A percentile compares a stretch with the other conserved stretches of the same genome.
These are phyloP conservation scores for Pseudopyrenochaeta lycopersici DNA, from an alignment of 2,329 filamentous ascomycete species.

Conservation along the genomic window DNA sequence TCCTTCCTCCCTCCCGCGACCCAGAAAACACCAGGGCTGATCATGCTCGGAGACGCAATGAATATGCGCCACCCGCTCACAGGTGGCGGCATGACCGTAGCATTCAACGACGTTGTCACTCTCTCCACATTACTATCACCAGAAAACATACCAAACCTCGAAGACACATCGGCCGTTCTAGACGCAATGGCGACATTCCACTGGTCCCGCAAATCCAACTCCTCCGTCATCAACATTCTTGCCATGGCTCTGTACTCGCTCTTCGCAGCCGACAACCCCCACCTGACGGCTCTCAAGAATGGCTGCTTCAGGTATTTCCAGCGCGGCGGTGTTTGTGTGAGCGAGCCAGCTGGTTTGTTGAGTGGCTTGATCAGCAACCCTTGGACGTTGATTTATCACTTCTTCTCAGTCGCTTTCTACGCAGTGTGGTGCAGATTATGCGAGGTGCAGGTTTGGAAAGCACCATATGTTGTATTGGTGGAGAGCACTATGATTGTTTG, in stretches of 20 bases:
- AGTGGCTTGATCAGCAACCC: slow-evolving; percentile 83
- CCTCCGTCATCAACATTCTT: slow-evolving; percentile 95
- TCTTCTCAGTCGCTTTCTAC: slow-evolving; percentile 91
- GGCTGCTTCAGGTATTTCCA: slow-evolving; percentile 96
- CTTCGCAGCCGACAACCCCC: slow-evolving; percentile 77
- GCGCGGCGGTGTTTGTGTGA: slow-evolving; percentile 73
- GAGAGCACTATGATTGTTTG: slow-evolving; percentile 76
- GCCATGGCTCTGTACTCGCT: slow-evolving; percentile 91
- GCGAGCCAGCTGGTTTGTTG: slow-evolving; percentile 82
- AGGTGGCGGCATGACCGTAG: slow-evolving; percentile 97
- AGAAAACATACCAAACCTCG: slow-evolving; percentile 71
- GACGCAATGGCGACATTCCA: slow-evolving; percentile 79
- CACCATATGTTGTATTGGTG: slow-evolving; percentile 65
- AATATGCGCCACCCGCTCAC: slow-evolving; percentile 99
- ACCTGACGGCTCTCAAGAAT: slow-evolving; percentile 78
- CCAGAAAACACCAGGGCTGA: slow-evolving; percentile 74
- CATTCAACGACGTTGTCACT: slow-evolving; percentile 88
- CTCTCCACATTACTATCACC: slow-evolving; percentile 79
- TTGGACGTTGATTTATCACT: slow-evolving; percentile 84
- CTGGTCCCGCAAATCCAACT: slow-evolving; percentile 83
- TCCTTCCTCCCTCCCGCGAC: slow-evolving; percentile 86
- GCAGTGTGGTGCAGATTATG: slow-evolving; percentile 76
- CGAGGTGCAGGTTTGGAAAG: slow-evolving; percentile 53
- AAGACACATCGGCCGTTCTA: slow-evolving; percentile 71
- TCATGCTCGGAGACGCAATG: slow-evolving; percentile 91